Evolutionary conservation across 495 filamentous ascomycete genomes (phyloP).

Genomic region (Podospora anserina): DNA sequence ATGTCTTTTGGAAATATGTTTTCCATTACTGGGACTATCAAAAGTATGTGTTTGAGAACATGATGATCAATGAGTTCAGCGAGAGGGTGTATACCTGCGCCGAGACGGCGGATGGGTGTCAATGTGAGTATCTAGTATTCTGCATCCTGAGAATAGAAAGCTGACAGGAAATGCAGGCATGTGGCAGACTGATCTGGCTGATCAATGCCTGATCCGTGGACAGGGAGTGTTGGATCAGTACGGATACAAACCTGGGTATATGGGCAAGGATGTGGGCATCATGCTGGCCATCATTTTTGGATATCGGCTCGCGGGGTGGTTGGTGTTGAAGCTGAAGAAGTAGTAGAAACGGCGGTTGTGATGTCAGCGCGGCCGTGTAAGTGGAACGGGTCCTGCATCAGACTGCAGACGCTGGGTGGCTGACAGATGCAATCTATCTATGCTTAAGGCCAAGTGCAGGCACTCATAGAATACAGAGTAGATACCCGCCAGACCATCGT

Average conservation of each 20-base stretch:
- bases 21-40: constrained; percentile 85
- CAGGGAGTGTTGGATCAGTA: constrained; percentile 63
- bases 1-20: constrained; percentile 80
- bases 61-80: constrained; percentile 85
- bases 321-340: constrained; percentile 37
- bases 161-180: constrained; percentile 38
- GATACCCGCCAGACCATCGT: neutral
- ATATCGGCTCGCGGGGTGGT: constrained; percentile 59
- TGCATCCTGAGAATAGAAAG: neutral
- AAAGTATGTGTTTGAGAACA: constrained; percentile 80
- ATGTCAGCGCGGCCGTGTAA: neutral
- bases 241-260: constrained; percentile 60
- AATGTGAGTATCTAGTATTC: constrained; percentile 42
- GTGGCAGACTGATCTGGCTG: constrained; percentile 60
- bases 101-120: constrained; percentile 37
- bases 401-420: neutral
- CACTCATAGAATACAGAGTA: neutral
- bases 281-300: constrained; percentile 68
- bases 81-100: constrained; percentile 60
- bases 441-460: neutral
- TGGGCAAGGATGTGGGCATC: constrained; percentile 71
- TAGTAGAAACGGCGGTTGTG: neutral
- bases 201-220: constrained; percentile 65
- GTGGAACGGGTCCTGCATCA: neutral
- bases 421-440: neutral